Percentiles rank a stretch among this genome's conserved stretches.
Conservation (phyloP, 2,329 filamentous ascomycete species). For the Elsinoe fawcettii region DNA sequence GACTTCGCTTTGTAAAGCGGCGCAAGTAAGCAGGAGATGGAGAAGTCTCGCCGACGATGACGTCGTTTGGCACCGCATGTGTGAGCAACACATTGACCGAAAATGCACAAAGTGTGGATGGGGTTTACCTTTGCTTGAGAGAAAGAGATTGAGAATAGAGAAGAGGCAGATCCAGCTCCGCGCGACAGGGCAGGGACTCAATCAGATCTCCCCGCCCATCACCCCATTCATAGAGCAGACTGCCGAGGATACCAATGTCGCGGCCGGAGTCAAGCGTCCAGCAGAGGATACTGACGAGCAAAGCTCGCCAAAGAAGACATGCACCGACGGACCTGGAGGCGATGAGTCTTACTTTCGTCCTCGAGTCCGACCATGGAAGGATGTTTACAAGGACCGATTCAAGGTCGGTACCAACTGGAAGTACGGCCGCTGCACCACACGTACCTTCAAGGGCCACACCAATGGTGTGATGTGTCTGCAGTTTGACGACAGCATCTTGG, state of each 20-base stretch:
- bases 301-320: conserved; percentile 28
- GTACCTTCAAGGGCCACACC: conserved; percentile 74
- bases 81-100: conserved; percentile 88
- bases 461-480: conserved; percentile 78
- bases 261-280: conserved; percentile 17
- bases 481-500: conserved; percentile 83
- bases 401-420: conserved; percentile 98
- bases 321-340: conserved; percentile 19
- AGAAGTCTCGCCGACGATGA: conserved; percentile 88
- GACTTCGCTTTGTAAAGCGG: conserved; percentile 87
- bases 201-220: conserved; percentile 46
- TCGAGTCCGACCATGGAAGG: conserved; percentile 73
- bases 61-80: conserved; percentile 97
- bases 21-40: conserved; percentile 88
- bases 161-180: conserved; percentile 74
- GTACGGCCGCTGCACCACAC: conserved; percentile 78
- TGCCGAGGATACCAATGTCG: background rate
- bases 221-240: conserved; percentile 39
- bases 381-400: conserved; percentile 91
- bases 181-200: conserved; percentile 51
- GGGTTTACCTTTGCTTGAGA: conserved; percentile 82
- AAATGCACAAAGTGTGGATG: conserved; percentile 95
- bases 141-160: conserved; percentile 78
- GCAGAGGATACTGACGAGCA: conserved; percentile 14
- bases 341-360: conserved; percentile 42